A percentile compares a stretch with the other conserved stretches of the same genome.
Conservation (phyloP, 176 grass and related monocot genomes). For the Oryza coarctata region DNA sequence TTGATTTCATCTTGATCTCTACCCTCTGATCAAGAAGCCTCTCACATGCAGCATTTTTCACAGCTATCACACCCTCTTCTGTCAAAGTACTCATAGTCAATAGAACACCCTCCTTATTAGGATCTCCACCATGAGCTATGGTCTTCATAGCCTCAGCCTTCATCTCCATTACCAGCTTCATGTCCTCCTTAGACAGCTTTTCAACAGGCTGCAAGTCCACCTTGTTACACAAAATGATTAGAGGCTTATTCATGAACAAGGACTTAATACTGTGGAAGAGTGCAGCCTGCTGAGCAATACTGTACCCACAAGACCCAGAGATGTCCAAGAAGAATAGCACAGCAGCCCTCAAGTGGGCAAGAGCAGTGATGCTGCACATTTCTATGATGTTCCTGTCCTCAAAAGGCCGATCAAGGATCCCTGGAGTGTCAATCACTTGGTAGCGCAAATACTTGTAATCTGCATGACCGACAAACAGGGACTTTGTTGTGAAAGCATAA, state of each 20-base stretch:
- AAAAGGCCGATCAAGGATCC: conserved; percentile 71
- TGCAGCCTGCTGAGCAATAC: conserved; percentile 65
- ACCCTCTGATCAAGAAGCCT: conserved; percentile 64
- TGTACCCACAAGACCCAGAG: conserved; percentile 83
- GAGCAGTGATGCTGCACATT: conserved; percentile 62
- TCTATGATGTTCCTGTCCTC: conserved; percentile 63
- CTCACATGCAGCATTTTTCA: conserved; percentile 65
- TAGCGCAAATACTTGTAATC: conserved; percentile 84
- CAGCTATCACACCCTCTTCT: conserved; percentile 73
- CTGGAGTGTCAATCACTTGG: conserved; percentile 85
- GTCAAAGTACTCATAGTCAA: conserved; percentile 83
- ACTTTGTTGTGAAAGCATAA: conserved; percentile 63
- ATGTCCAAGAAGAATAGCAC: conserved; percentile 69
- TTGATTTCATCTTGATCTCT: conserved; percentile 63
- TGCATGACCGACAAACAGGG: conserved; percentile 65
- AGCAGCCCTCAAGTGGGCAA: conserved; percentile 58
- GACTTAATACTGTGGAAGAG: conserved; percentile 87
- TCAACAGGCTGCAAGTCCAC: conserved; percentile 73
- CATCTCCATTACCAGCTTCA: conserved; percentile 67
- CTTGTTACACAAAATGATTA: conserved; percentile 81
- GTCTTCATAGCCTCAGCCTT: conserved; percentile 64
- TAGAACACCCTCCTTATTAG: conserved; percentile 60
- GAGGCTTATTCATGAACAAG: conserved; percentile 77
- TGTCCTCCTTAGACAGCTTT: conserved; percentile 62
- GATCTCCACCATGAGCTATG: conserved; percentile 48